These are phyloP conservation scores for Sarocladium oryzae DNA, from an alignment of 2,329 filamentous ascomycete genomes.

Conservation along the genomic window DNA sequence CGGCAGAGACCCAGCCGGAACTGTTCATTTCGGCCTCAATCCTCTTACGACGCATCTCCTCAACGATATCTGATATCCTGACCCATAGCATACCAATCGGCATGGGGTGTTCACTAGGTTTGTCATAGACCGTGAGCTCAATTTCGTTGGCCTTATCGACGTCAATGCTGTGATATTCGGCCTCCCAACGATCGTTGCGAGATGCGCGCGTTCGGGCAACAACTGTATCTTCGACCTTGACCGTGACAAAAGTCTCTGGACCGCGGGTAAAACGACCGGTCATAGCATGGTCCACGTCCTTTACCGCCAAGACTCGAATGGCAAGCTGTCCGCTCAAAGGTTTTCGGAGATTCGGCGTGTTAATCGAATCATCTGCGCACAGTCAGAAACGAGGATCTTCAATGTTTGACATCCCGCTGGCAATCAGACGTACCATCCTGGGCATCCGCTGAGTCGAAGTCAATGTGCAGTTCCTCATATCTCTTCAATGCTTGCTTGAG, in stretches of 20 bases:
- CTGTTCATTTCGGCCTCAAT: slow-evolving; percentile 94
- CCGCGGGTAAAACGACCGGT: slow-evolving; percentile 79
- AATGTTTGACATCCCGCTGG: slow-evolving; percentile 13
- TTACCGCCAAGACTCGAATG: slow-evolving; percentile 80
- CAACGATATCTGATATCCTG: slow-evolving; percentile 90
- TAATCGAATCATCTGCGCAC: slow-evolving; percentile 82
- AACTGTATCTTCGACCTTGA: slow-evolving; percentile 93
- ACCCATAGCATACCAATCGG: slow-evolving; percentile 96
- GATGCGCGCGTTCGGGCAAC: slow-evolving; percentile 83
- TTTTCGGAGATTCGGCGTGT: slow-evolving; percentile 88
- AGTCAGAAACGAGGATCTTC: neutral
- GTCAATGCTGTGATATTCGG: slow-evolving; percentile 84
- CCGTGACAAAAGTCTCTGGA: slow-evolving; percentile 89
- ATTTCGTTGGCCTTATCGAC: slow-evolving; percentile 99
- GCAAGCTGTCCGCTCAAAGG: slow-evolving; percentile 88
- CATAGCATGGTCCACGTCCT: slow-evolving; percentile 89
- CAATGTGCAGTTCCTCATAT: slow-evolving; percentile 95
- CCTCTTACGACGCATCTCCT: slow-evolving; percentile 95
- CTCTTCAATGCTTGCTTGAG: slow-evolving; percentile 92
- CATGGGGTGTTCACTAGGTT: slow-evolving; percentile 80
- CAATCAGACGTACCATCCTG: slow-evolving; percentile 61
- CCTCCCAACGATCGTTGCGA: slow-evolving; percentile 83
- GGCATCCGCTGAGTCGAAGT: slow-evolving; percentile 72
- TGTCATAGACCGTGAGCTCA: slow-evolving; percentile 96
- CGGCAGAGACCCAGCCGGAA: slow-evolving; percentile 94